Percentiles rank a stretch among this genome's conserved stretches.
These are phyloP conservation scores for Shiraia bambusicola DNA, from an alignment of 2,329 filamentous ascomycete genomes.

Conservation along the genomic window DNA sequence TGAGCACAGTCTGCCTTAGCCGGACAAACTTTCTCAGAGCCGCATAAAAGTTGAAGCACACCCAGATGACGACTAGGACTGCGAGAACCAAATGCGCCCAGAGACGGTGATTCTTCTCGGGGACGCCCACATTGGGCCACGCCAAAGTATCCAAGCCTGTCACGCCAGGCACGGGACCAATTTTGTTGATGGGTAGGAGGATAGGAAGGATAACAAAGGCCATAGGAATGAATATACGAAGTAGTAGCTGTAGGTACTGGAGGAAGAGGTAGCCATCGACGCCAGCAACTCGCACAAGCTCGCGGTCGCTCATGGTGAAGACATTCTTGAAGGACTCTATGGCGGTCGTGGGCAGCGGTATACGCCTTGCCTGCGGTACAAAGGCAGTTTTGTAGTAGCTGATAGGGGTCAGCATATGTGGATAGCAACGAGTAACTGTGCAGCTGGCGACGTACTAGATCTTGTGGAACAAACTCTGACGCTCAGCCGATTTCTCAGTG, in stretches of 20 bases:
- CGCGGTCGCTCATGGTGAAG: slow-evolving; percentile 72
- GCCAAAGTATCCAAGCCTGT: slow-evolving; percentile 71
- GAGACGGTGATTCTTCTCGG: slow-evolving; percentile 66
- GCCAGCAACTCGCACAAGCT: slow-evolving; percentile 92
- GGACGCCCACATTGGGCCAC: slow-evolving; percentile 76
- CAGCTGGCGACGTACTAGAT: slow-evolving; percentile 35
- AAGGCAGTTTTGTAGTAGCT: slow-evolving; percentile 45
- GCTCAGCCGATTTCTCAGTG: slow-evolving; percentile 23
- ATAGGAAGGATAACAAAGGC: slow-evolving; percentile 78
- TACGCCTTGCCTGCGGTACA: slow-evolving; percentile 39
- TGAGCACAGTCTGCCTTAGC: slow-evolving; percentile 90
- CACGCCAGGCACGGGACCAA: slow-evolving; percentile 62
- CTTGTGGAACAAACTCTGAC: slow-evolving; percentile 41
- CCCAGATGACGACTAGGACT: slow-evolving; percentile 74
- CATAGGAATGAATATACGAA: slow-evolving; percentile 90
- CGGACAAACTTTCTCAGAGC: slow-evolving; percentile 88
- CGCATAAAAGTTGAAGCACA: slow-evolving; percentile 82
- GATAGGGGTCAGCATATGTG: slow-evolving; percentile 16
- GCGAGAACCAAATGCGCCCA: slow-evolving; percentile 85
- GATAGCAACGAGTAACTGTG: no score
- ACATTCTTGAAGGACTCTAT: slow-evolving; percentile 46
- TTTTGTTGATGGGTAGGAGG: slow-evolving; percentile 79
- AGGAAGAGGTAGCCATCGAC: slow-evolving; percentile 98
- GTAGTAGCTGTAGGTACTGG: slow-evolving; percentile 79
- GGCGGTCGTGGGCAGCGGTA: slow-evolving; percentile 37